Evolutionary conservation across 768 basidiomycete species (phyloP).

Genomic region (Trametes elegans): DNA sequence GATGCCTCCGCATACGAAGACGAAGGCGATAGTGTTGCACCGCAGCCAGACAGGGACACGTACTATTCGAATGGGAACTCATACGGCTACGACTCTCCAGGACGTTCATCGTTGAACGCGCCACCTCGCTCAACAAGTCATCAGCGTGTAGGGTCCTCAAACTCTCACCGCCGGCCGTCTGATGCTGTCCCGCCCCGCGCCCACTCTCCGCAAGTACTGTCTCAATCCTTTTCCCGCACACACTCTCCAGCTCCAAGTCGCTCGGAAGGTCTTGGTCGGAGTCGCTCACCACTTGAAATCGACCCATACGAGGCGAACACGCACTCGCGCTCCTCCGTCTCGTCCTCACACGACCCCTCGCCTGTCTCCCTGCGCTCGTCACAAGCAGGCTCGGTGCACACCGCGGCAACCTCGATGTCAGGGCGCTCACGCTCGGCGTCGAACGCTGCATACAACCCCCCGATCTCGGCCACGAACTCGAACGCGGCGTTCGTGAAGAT

Average conservation of each 20-base stretch:
- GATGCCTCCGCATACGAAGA: constrained; percentile 58
- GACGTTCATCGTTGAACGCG: constrained; percentile 8
- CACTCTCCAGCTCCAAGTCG: constrained; percentile 17
- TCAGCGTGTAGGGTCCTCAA: constrained; percentile 16
- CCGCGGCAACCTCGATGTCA: constrained; percentile 29
- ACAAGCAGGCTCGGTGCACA: constrained; percentile 49
- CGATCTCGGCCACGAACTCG: constrained; percentile 74
- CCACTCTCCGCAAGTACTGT: constrained; percentile 16
- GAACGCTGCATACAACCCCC: constrained; percentile 57
- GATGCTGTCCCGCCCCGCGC: constrained; percentile 6
- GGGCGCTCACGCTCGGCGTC: constrained; percentile 59
- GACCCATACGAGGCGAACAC: constrained; percentile 25
- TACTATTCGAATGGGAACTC: constrained; percentile 18
- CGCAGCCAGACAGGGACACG: not conserved
- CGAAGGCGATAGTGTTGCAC: constrained; percentile 13
- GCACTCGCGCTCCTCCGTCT: constrained; percentile 28
- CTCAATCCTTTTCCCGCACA: constrained; percentile 25
- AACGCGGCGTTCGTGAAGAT: constrained; percentile 95
- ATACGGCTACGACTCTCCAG: constrained; percentile 17
- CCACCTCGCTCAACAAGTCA: constrained; percentile 14
- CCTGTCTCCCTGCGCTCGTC: constrained; percentile 35
- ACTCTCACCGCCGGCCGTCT: constrained; percentile 18
- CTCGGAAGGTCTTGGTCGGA: constrained; percentile 12
- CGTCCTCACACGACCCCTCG: constrained; percentile 26
- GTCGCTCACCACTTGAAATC: constrained; percentile 24